These are phyloP conservation scores for Wickerhamomyces bovis DNA, from an alignment of 805 yeast genomes.

Conservation along the genomic window DNA sequence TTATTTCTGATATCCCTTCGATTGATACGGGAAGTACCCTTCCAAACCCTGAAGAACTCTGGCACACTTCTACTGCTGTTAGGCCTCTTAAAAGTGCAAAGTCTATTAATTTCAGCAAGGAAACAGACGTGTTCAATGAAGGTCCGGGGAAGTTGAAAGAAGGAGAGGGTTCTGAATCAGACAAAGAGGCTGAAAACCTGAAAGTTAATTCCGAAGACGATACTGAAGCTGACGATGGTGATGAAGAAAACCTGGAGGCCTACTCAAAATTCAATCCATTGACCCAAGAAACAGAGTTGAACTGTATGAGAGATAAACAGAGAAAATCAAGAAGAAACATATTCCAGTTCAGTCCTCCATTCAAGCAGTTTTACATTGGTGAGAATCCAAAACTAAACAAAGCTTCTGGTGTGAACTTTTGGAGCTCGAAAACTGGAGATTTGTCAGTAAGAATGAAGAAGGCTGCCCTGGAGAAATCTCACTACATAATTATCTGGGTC, in stretches of 20 bases:
- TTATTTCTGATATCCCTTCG: neutral
- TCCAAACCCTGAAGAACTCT: neutral
- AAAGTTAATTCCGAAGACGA: neutral
- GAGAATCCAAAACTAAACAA: constrained; percentile 12
- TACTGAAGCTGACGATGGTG: neutral
- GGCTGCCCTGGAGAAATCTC: neutral
- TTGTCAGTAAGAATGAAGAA: neutral
- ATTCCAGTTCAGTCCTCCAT: neutral
- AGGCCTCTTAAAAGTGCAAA: neutral
- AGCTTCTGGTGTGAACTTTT: constrained; percentile 4
- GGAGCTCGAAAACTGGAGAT: constrained; percentile 2
- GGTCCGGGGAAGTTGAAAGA: neutral
- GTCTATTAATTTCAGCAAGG: neutral
- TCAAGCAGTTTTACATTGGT: constrained; percentile 13
- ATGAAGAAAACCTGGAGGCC: neutral
- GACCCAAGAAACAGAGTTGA: constrained; percentile 12
- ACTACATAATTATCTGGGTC: constrained; percentile 15
- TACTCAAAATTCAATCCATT: neutral
- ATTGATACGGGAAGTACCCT: neutral
- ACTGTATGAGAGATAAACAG: constrained; percentile 6
- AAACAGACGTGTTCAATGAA: neutral
- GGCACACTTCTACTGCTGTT: neutral
- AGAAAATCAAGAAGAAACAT: neutral
- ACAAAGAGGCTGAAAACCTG: neutral
- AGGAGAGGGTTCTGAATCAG: neutral